A percentile compares a stretch with the other conserved stretches of the same genome.
Conservation (phyloP, 139 green algal species). For the Yamagishiella unicocca region DNA sequence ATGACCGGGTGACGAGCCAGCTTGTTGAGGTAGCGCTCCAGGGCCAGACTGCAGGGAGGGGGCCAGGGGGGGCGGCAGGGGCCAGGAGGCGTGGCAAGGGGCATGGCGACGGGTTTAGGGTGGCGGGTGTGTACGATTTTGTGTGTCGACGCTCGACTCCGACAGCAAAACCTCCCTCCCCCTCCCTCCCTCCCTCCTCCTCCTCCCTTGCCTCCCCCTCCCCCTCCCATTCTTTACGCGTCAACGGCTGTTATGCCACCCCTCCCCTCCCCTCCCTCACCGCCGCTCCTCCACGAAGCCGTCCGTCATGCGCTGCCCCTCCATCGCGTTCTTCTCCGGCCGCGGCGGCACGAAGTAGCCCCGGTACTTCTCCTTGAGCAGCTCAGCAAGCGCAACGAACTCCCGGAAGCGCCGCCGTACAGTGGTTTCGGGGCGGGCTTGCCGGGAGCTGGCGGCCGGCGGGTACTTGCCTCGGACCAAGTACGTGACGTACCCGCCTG, state of each 20-base stretch:
- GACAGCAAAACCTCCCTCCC: background rate
- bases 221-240: conserved; percentile 53
- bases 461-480: conserved; percentile 52
- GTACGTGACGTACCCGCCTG: conserved; percentile 74
- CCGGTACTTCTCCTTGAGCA: conserved; percentile 69
- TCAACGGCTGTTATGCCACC: conserved; percentile 67
- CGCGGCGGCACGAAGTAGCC: conserved; percentile 84
- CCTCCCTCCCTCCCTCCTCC: background rate
- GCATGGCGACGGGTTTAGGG: background rate
- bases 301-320: conserved; percentile 79
- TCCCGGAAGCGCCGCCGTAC: conserved; percentile 74
- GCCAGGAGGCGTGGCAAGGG: background rate
- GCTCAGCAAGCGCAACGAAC: conserved; percentile 70
- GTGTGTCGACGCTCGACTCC: background rate
- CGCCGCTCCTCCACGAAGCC: conserved; percentile 88
- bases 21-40: conserved; percentile 89
- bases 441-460: conserved; percentile 40
- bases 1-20: conserved; percentile 88
- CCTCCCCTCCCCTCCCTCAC: background rate
- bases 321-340: conserved; percentile 89
- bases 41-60: conserved; percentile 48
- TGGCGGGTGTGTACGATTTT: background rate
- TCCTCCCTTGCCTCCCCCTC: background rate
- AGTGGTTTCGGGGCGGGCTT: conserved; percentile 14
- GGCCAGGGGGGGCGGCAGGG: background rate